phyloP scores from a whole-genome alignment of 164 flowering plant species.

The Amborella trichopoda region DNA sequence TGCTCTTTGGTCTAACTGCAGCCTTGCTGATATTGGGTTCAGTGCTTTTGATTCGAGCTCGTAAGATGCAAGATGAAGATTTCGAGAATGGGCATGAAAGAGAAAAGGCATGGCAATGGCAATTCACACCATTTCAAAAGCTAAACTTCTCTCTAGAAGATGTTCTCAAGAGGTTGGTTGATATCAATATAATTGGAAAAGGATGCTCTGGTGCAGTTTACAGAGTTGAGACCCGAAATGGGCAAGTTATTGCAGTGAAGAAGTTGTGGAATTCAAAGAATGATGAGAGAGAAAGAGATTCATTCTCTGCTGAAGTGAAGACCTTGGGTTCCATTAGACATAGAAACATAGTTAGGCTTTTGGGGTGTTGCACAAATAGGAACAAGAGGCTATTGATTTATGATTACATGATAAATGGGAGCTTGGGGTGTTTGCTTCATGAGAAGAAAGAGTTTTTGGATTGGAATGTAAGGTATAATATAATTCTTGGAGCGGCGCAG shows the following conservation, averaged over 20 bases:
- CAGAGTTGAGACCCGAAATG: conserved; percentile 33
- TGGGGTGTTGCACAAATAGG: conserved; percentile 41
- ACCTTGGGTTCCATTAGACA: conserved; percentile 54
- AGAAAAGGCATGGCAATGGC: conserved; percentile 23
- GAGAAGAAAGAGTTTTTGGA: conserved; percentile 30
- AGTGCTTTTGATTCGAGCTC: conserved; percentile 10
- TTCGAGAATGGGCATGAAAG: conserved; percentile 12
- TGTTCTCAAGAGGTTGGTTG: conserved; percentile 23
- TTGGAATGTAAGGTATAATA: conserved; percentile 51
- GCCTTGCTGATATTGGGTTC: conserved; percentile 8
- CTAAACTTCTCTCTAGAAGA: conserved; percentile 39
- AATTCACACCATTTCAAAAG: conserved; percentile 50
- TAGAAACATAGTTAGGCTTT: conserved; percentile 49
- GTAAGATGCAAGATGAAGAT: conserved; percentile 6
- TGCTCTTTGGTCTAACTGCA: conserved; percentile 14
- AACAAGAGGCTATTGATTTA: conserved; percentile 38
- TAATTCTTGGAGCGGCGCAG: conserved; percentile 45
- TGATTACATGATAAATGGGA: conserved; percentile 53
- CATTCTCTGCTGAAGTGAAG: conserved; percentile 41
- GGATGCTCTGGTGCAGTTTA: conserved; percentile 58
- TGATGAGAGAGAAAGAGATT: conserved; percentile 31
- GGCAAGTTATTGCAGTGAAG: conserved; percentile 44
- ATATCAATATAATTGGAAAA: conserved; percentile 38
- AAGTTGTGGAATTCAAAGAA: conserved; percentile 36
- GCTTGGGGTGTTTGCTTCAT: conserved; percentile 38